These are phyloP conservation scores for Lichtheimia ramosa DNA, from an alignment of 371 early-diverging fungal genomes.

Conservation along the genomic window DNA sequence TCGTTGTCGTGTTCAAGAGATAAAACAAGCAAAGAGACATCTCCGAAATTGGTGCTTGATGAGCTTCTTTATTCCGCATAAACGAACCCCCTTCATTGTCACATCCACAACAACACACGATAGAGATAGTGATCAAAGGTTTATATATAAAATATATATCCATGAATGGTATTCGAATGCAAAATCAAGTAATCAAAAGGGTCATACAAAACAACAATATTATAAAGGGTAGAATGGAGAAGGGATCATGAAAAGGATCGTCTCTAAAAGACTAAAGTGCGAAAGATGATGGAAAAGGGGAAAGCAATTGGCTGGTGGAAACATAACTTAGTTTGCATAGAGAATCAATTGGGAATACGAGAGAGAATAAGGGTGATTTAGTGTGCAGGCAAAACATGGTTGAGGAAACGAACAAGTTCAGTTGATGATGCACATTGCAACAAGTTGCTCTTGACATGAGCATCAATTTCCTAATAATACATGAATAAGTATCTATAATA, in stretches of 20 bases:
- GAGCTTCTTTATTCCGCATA: no score
- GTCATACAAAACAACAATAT: no score
- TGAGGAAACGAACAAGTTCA: conserved; percentile 21
- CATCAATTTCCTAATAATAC: conserved; percentile 25
- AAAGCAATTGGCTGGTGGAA: neutral
- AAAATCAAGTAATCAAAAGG: no score
- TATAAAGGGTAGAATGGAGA: no score
- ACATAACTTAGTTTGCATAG: neutral
- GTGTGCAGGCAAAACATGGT: conserved; percentile 23
- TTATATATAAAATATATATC: no score
- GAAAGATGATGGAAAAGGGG: neutral
- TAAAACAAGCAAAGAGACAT: no score
- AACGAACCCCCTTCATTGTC: no score
- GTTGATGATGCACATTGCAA: conserved; percentile 21
- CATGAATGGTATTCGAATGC: no score
- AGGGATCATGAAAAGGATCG: neutral
- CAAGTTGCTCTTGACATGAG: conserved; percentile 25
- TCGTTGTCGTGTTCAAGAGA: no score
- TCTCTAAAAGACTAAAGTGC: neutral
- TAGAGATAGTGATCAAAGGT: no score
- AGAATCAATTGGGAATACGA: neutral
- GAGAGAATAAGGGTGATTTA: neutral
- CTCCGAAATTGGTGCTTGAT: no score
- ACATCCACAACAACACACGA: no score
- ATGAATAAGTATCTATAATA: neutral